Evolutionary conservation across 2,329 filamentous ascomycete species (phyloP), one percentile per base, ranked within the genome.

Genomic region (Fusarium anthophilum): DNA sequence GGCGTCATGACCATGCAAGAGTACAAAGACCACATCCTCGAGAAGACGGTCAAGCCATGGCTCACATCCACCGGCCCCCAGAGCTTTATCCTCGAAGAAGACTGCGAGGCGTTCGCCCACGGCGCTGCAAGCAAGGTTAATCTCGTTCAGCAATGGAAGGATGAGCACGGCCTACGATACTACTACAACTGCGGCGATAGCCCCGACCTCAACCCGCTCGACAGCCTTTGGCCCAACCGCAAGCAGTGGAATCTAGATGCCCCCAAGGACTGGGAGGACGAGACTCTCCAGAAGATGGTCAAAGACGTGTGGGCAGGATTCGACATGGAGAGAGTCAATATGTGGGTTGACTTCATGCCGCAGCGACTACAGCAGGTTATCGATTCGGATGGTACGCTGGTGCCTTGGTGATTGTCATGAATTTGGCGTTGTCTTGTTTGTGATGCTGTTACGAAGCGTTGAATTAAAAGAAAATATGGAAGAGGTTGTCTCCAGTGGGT

Each of bases 261-360:
- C 18, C 74, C 74, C 24, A 77, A 69, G 70, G 79, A 82, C 44
- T 83, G 81, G 82, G 79, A 83, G 20, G 79, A 81, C 38, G 77
- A 79, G 64, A 80, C 79, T 37, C 70, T 83, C 58, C 76, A 73
- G 68, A 66, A 78, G 67, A 78, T 79, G 70, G 81, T 80, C 28
- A 72, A 76, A 20, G 76, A 79, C 39, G 79, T 78, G 8, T 82
- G 81, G 81, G 64, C 63, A 9, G 64, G 55, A 0, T 48, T 83
- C 41, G 75, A 78, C 4, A 77, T 81, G 72, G 80, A 81, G 60
- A 77, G 78, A 50, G 66, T 83, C 51, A 78, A 83, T 53, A 67
- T 81, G 60, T 83, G 82, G 82, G 80, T 83, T 13, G 82, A 82
- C 28, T 78, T 80, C 24, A 83, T 83, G 82, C 79, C 79, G 24